phyloP scores from a whole-genome alignment of 1,139 yeast genomes.

The Lizanozyma gosingica region DNA sequence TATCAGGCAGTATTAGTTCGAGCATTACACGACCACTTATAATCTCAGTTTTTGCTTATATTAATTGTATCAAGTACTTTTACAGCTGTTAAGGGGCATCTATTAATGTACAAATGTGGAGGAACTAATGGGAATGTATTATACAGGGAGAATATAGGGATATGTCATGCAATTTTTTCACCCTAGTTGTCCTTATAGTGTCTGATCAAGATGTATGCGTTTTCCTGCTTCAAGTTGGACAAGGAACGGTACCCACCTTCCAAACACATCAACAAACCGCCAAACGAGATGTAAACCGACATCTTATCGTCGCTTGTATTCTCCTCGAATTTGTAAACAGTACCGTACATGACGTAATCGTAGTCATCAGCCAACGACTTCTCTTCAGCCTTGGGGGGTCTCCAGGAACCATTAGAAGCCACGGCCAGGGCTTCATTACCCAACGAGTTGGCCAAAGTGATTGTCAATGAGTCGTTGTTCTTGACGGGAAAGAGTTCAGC shows the following conservation, averaged over 20 bases:
- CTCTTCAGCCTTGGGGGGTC: slow-evolving; percentile 82
- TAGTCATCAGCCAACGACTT: slow-evolving; percentile 89
- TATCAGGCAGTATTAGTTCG: too few relatives aligned
- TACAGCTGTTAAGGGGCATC: too few relatives aligned
- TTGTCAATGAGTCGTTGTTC: slow-evolving; percentile 72
- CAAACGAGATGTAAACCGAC: slow-evolving; percentile 90
- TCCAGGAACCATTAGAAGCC: slow-evolving; percentile 73
- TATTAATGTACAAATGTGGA: not conserved
- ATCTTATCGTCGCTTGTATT: slow-evolving; percentile 62
- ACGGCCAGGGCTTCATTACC: slow-evolving; percentile 49
- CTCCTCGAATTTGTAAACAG: slow-evolving; percentile 95
- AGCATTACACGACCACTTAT: too few relatives aligned
- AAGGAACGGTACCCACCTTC: slow-evolving; percentile 93
- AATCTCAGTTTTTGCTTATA: too few relatives aligned
- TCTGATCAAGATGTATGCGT: slow-evolving; percentile 84
- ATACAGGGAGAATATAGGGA: too few relatives aligned
- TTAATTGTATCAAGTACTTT: too few relatives aligned
- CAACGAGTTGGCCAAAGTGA: slow-evolving; percentile 75
- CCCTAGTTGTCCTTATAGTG: slow-evolving; percentile 23
- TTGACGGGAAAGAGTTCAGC: slow-evolving; percentile 86
- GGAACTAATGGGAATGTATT: too few relatives aligned
- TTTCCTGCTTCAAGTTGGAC: slow-evolving; percentile 86
- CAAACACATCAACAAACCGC: slow-evolving; percentile 87
- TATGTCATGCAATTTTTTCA: not conserved
- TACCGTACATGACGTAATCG: slow-evolving; percentile 98